Base-by-base conservation (phyloP, 257 asterid species). In the Orobanche coerulescens region DNA sequence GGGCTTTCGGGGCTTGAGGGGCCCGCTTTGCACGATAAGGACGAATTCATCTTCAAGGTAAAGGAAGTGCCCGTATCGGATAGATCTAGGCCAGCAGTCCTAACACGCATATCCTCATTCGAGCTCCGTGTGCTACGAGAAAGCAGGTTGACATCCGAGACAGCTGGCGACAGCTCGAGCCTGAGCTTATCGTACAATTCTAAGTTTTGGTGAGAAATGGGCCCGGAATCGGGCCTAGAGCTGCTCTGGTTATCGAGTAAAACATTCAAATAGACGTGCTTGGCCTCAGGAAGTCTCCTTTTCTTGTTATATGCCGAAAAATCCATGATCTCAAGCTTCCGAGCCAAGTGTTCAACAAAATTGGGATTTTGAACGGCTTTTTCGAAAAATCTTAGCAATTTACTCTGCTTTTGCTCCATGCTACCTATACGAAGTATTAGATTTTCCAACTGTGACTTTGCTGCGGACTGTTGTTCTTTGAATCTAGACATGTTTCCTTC, bases 121-220 rank as follows among this genome's bases (percentile, higher is more conserved):
- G 96, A 87, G 78, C 96, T 87, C 54, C 81, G 94, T 1, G 95
- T 82, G 86, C 96, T 85, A n/a, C 69, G 81, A 6, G 96, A 85
- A 58, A 79, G 75, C 71, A 78, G 65, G 76, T 87, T 85, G 64
- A 75, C 74, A 70, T 84, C 96, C 1, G 96, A 83, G 72, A 85
- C 84, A 54, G 88, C 74, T 4, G 94, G 78, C 40, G 95, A 82
- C 44, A 88, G 64, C 76, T 88, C 98, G 50, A 85, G 84, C 73
- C 86, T 83, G 55, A 81, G 96, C 76, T 83, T 82, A 70, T 82
- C 75, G 68, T 82, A 73, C 20, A 89, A 75, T 44, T 39, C 44
- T 16, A 14, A 42, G 22, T 88, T 85, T 61, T 72, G 85, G 14
- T 75, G 71, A 25, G 69, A 66, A 62, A 63, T 31, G 63, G 66